phyloP scores from a whole-genome alignment of 805 yeast genomes.

The Starmera caribaea region DNA sequence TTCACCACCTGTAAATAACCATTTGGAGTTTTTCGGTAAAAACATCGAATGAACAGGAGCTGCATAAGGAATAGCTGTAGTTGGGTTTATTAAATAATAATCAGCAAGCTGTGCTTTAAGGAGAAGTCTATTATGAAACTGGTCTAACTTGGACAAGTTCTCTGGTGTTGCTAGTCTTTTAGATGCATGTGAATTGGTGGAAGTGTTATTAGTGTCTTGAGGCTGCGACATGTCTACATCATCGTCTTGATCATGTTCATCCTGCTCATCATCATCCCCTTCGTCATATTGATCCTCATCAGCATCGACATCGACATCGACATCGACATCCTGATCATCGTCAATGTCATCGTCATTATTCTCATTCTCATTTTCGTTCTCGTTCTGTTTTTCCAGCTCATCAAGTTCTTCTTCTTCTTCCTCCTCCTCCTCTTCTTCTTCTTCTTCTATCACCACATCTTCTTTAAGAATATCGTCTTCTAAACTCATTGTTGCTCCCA shows the following conservation, averaged over 20 bases:
- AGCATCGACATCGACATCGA: slow-evolving; percentile 19
- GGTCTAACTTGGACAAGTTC: slow-evolving; percentile 6
- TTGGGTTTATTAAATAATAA: slow-evolving; percentile 66
- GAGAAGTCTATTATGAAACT: slow-evolving; percentile 23
- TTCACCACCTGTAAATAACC: slow-evolving; percentile 90
- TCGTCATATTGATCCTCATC: slow-evolving; percentile 22
- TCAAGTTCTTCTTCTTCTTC: slow-evolving; percentile 20
- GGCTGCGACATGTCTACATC: slow-evolving; percentile 4
- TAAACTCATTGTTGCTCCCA: not conserved
- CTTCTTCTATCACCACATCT: slow-evolving; percentile 11
- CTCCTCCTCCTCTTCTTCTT: slow-evolving; percentile 18
- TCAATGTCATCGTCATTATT: slow-evolving; percentile 8
- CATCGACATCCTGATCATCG: slow-evolving; percentile 15
- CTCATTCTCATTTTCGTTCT: slow-evolving; percentile 9
- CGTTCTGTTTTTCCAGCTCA: slow-evolving; percentile 12
- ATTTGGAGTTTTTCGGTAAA: slow-evolving; percentile 69
- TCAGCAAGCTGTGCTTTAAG: slow-evolving; percentile 42
- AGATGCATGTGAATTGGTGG: slow-evolving; percentile 3
- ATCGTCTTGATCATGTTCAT: slow-evolving; percentile 9
- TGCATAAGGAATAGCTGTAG: slow-evolving; percentile 80
- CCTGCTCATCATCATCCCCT: slow-evolving; percentile 15
- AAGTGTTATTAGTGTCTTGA: not conserved
- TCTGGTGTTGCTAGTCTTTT: slow-evolving; percentile 9
- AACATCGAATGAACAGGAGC: slow-evolving; percentile 71
- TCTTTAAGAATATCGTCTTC: slow-evolving; percentile 20